Percentiles rank a stretch among this genome's conserved stretches.
Conservation (phyloP, 2,329 filamentous ascomycete genomes). For the Emericellopsis cladophorae region DNA sequence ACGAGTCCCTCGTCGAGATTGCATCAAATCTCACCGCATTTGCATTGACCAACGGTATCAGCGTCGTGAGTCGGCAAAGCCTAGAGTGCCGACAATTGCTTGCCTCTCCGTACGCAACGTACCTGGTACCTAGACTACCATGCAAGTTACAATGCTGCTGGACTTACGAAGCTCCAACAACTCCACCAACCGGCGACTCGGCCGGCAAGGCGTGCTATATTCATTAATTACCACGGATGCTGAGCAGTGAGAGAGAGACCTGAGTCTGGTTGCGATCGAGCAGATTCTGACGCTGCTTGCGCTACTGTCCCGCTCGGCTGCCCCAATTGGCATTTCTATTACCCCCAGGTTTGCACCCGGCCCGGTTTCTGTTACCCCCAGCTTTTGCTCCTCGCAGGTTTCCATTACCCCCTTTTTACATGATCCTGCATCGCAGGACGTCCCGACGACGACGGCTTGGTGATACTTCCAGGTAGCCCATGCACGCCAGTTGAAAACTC, state of each 20-base stretch:
- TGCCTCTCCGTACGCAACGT: not conserved
- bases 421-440: conserved; percentile 17
- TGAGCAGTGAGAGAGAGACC: no score
- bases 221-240: not conserved
- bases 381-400: conserved; percentile 3
- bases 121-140: not conserved
- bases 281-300: conserved; percentile 1
- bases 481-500: not conserved
- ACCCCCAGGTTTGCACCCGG: conserved; percentile 9
- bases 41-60: not conserved
- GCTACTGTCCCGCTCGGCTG: conserved; percentile 5
- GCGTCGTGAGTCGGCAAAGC: not conserved
- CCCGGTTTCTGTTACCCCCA: conserved; percentile 12
- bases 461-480: not conserved
- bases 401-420: conserved; percentile 13
- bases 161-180: not conserved
- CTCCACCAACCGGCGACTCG: conserved; percentile 1
- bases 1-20: not conserved
- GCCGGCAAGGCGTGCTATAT: conserved; percentile 1
- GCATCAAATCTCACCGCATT: not conserved
- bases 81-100: not conserved
- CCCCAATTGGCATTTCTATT: conserved; percentile 6
- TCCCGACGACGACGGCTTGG: not conserved
- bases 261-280: no score
- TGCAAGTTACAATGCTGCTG: not conserved